Base-by-base conservation (phyloP, 2,329 filamentous ascomycete species). In the Coniochaeta sp. region DNA sequence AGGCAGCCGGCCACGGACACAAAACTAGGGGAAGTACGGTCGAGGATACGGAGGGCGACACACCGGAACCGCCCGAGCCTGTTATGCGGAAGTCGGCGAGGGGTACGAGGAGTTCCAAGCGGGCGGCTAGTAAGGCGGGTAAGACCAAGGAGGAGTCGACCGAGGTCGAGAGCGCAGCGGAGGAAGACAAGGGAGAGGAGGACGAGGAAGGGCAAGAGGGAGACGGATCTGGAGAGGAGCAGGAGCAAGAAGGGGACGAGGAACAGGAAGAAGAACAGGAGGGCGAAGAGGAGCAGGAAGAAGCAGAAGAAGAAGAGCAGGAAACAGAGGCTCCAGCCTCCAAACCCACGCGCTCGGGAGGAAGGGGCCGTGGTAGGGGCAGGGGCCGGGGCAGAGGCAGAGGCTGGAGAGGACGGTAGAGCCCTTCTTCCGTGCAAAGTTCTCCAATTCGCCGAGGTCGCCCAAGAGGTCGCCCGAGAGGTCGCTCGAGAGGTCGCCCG, bases 11-110 rank as follows among this genome's bases (percentile, higher is more conserved):
- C 1, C 65, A 10, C 65, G 67, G 12, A 69, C 75, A 38, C 12
- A 75, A 73, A 60, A 70, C 74, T 1, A 75, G 74, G 56, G 73
- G 72, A 34, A 81, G 79, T 63, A 82, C 80, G 6, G 75, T 82
- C n/a, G 80, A 81, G 3, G 80, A 82, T 59, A 81, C 80, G 1
- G 80, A 83, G 63, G 76, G 76, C 44, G 75, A 77, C 52, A 78
- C 74, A n/a, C 73, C 74, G 38, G 69, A 69, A 57, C 76, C 75
- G 59, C 22, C 24, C 8, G 47, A 52, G 47, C 47, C 47, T 30
- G 47, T 12, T 52, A 68, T 73, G 59, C 62, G 71, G 61, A 77
- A 73, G 65, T 70, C 75, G 22, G 77, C 75, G 10, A 74, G 79
- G 60, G 74, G 74, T n/a, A 70, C 74, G 1, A 68, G 78, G 60